Evolutionary conservation across 257 asterid species (phyloP).

Genomic region (Solanum dulcamara): DNA sequence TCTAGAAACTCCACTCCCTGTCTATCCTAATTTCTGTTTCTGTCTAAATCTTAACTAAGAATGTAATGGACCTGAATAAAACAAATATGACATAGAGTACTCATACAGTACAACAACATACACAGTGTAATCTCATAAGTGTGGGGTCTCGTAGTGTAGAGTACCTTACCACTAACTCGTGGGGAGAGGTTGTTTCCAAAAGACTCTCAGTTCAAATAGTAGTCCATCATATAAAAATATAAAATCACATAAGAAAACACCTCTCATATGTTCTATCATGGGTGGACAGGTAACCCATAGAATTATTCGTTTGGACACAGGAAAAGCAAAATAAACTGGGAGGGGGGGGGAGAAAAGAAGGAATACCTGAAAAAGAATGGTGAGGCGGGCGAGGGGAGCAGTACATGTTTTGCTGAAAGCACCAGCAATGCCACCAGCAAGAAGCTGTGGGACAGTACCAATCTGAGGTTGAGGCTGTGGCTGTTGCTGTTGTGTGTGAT

Average conservation of each 20-base stretch:
- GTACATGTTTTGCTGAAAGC: constrained; percentile 96
- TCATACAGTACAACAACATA: background rate
- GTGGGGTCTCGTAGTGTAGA: background rate
- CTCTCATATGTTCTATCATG: background rate
- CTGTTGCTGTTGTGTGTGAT: constrained; percentile 33
- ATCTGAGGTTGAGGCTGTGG: constrained; percentile 41
- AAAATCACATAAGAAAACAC: background rate
- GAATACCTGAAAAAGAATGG: constrained; percentile 81
- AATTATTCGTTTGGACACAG: background rate
- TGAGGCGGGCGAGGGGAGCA: constrained; percentile 88
- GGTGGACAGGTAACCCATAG: background rate
- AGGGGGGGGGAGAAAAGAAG: background rate
- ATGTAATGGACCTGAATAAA: background rate
- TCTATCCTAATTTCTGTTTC: background rate
- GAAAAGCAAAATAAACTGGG: background rate
- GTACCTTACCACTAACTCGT: background rate
- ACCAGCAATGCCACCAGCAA: constrained; percentile 94
- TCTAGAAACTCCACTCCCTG: background rate
- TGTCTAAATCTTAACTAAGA: background rate
- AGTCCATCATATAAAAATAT: background rate
- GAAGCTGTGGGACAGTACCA: constrained; percentile 82
- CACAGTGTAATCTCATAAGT: background rate
- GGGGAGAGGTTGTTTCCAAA: background rate
- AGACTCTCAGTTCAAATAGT: background rate
- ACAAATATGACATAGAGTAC: background rate